Evolutionary conservation across 2,329 filamentous ascomycete species (phyloP), one percentile per base, ranked within the genome.

Genomic region (Aspergillus eucalypticola): DNA sequence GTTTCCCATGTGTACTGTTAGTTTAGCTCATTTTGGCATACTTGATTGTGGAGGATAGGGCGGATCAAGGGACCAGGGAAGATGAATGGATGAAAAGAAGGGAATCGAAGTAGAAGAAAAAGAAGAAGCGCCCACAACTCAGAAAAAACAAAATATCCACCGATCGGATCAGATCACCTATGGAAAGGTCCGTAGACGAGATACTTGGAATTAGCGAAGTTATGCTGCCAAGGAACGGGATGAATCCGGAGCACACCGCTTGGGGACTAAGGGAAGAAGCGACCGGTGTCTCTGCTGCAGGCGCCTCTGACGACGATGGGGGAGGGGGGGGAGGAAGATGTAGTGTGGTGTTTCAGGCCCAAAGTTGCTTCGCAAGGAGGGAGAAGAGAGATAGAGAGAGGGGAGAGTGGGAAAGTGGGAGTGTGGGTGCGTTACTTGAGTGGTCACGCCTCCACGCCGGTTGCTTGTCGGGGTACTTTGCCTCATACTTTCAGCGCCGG

Each of bases 221-320:
- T 21, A 23, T 41, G 42, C n/a, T 44, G 53, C 17, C 39, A 44
- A 32, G 41, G 39, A 54, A 29, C 23, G 21, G 51, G 51, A 39
- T 17, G 10, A 27, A 8, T 29, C 41, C 13, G 27, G 25, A 55
- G 19, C 19, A 42, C 25, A 32, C 25, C 25, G 21, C 41, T 21
- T 39, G 51, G 35, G 35, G 10, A 15, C 10, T 35, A 39, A n/a
- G 19, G 25, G 15, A n/a, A 35, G 8, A 42, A 10, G n/a, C 32
- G 39, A 54, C 27, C 27, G 23, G 32, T 25, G 15, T 21, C 42
- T 46, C 53, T 44, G 38, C 29, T 35, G 53, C 25, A 46, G 29
- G 53, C 53, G 53, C 53, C 53, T 55, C 53, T 55, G 53, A 55
- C 53, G 53, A 55, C 53, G 42, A 27, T 38, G 19, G 19, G 19